Evolutionary conservation across 176 grass and related monocot genomes (phyloP).

Genomic region (Carex parvula): DNA sequence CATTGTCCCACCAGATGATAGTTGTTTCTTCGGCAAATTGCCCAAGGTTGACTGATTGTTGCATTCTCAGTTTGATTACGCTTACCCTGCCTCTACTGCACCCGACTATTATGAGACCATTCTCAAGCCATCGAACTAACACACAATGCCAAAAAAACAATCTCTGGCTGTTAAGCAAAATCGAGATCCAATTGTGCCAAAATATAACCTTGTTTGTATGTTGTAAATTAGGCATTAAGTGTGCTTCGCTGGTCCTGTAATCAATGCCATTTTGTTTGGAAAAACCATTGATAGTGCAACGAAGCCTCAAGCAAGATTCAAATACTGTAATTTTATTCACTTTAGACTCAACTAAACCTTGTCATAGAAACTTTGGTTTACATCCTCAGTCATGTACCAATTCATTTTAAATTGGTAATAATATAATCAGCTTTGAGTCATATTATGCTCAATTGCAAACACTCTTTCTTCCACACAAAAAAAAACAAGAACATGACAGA

Average conservation of each 20-base stretch:
- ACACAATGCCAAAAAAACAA: neutral
- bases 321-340: neutral
- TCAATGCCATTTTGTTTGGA: neutral
- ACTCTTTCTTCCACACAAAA: neutral
- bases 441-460: neutral
- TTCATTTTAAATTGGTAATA: neutral
- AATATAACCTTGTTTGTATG: neutral
- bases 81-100: neutral
- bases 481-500: conserved; percentile 1
- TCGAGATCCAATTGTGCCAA: neutral
- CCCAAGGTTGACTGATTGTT: neutral
- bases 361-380: neutral
- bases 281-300: neutral
- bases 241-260: neutral
- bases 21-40: neutral
- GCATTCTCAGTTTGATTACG: neutral
- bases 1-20: neutral
- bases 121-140: neutral
- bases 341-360: neutral
- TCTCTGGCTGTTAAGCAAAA: neutral
- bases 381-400: neutral
- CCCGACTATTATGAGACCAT: neutral
- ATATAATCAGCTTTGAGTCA: neutral
- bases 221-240: neutral
- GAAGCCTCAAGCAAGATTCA: neutral